Evolutionary conservation across 1,139 yeast species (phyloP).

Genomic region (Groenewaldozyma auringiensis): DNA sequence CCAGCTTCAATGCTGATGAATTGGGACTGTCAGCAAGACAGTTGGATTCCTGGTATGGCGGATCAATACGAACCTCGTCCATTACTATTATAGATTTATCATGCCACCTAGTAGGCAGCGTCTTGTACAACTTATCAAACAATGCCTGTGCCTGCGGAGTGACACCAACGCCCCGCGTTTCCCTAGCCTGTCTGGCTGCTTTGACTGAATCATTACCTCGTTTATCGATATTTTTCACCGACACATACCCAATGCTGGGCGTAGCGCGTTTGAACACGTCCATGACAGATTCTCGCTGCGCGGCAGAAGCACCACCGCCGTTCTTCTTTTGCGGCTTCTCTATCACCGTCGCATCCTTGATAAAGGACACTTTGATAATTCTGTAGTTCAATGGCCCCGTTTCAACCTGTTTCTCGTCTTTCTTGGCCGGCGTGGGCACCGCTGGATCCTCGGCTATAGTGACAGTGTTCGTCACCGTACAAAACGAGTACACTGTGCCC

Average conservation of each 20-base stretch:
- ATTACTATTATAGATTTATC: constrained; percentile 44
- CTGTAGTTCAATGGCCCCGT: constrained; percentile 35
- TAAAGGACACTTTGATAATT: constrained; percentile 51
- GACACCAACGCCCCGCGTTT: constrained; percentile 35
- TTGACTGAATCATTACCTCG: constrained; percentile 20
- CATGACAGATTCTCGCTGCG: constrained; percentile 7
- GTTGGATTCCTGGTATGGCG: constrained; percentile 42
- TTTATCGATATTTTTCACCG: constrained; percentile 22
- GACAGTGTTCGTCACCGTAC: constrained; percentile 37
- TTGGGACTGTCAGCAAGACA: constrained; percentile 32
- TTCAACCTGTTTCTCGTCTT: not conserved
- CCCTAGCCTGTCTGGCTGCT: constrained; percentile 16
- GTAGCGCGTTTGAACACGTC: constrained; percentile 19
- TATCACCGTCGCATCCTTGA: constrained; percentile 46
- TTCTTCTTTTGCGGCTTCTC: constrained; percentile 28
- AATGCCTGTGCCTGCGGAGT: constrained; percentile 42
- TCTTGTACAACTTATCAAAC: constrained; percentile 43
- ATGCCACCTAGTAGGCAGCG: constrained; percentile 42
- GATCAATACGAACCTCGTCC: constrained; percentile 43
- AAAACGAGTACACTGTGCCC: constrained; percentile 59
- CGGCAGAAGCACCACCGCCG: not conserved
- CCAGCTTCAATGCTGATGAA: constrained; percentile 39
- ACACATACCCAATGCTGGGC: constrained; percentile 27
- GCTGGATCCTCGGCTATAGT: constrained; percentile 28
- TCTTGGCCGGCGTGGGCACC: constrained; percentile 1